Conservation (phyloP, 768 basidiomycete species). For the Dendrothele bispora region DNA sequence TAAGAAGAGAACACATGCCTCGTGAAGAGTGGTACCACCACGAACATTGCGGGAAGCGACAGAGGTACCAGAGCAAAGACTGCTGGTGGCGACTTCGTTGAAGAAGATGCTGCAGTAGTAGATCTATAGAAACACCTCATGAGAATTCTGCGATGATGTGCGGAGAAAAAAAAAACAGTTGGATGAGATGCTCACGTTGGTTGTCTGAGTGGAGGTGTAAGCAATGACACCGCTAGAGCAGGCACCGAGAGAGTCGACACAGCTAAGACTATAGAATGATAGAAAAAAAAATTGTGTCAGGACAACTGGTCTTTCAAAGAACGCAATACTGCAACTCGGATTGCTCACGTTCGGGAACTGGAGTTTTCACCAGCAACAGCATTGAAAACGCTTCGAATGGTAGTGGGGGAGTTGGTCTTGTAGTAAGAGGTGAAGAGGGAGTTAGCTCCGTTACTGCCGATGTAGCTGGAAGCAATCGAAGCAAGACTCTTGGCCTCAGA, state of each 20-base stretch:
- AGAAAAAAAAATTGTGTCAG: background rate
- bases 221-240: slow-evolving; percentile 42
- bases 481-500: slow-evolving; percentile 42
- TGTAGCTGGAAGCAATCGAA: slow-evolving; percentile 29
- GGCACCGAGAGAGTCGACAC: slow-evolving; percentile 36
- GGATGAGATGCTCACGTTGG: slow-evolving; percentile 34
- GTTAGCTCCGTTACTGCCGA: slow-evolving; percentile 37
- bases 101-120: slow-evolving; percentile 50
- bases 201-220: slow-evolving; percentile 45
- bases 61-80: slow-evolving; percentile 42
- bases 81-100: slow-evolving; percentile 37
- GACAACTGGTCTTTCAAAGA: no score
- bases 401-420: slow-evolving; percentile 28
- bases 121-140: slow-evolving; percentile 34
- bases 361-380: slow-evolving; percentile 43
- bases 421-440: slow-evolving; percentile 41
- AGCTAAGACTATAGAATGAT: slow-evolving; percentile 33
- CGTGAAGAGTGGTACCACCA: slow-evolving; percentile 48
- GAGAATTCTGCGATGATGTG: no score
- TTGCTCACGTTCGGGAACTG: slow-evolving; percentile 34
- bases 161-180: no score
- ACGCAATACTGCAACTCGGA: no score
- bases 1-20: slow-evolving; percentile 22
- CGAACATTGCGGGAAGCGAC: slow-evolving; percentile 46
- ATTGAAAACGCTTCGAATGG: slow-evolving; percentile 36